phyloP scores from a whole-genome alignment of 768 basidiomycete genomes.

The Leccinum arenicola region DNA sequence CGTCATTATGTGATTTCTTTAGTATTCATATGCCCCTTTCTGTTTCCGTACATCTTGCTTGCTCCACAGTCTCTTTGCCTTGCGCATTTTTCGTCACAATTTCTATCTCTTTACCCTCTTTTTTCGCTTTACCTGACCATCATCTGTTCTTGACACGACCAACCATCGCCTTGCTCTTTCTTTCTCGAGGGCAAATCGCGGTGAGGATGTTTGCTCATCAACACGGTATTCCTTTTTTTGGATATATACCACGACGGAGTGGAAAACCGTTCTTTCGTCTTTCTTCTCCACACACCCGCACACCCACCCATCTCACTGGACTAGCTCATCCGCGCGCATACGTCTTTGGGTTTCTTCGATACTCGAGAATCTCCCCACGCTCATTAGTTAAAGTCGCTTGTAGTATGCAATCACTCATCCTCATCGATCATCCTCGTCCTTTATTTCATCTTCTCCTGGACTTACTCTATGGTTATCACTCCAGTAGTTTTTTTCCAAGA shows the following conservation, averaged over 20 bases:
- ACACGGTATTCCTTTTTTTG: slow-evolving; percentile 23
- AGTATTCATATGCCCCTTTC: slow-evolving; percentile 22
- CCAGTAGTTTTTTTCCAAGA: slow-evolving; percentile 19
- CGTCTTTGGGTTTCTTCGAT: slow-evolving; percentile 6
- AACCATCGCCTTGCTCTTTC: slow-evolving; percentile 5
- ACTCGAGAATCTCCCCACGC: slow-evolving; percentile 12
- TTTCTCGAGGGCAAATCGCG: slow-evolving; percentile 3
- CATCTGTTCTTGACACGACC: slow-evolving; percentile 16
- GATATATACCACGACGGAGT: slow-evolving; percentile 23
- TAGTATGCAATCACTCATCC: slow-evolving; percentile 25
- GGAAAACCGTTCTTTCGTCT: slow-evolving; percentile 18
- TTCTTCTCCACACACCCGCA: slow-evolving; percentile 5
- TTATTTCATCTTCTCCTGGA: slow-evolving; percentile 4
- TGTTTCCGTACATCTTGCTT: slow-evolving; percentile 23
- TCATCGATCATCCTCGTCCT: not conserved
- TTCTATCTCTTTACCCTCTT: not conserved
- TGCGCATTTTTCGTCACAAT: not conserved
- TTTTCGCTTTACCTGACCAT: slow-evolving; percentile 2
- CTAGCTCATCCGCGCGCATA: slow-evolving; percentile 12
- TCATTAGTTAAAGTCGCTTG: slow-evolving; percentile 24
- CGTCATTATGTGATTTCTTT: slow-evolving; percentile 68
- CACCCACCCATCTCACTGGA: slow-evolving; percentile 15
- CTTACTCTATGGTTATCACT: slow-evolving; percentile 20
- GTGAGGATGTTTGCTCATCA: slow-evolving; percentile 13
- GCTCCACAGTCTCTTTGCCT: slow-evolving; percentile 13